Percentiles rank a stretch among this genome's conserved stretches.
These are phyloP conservation scores for Cadophora malorum DNA, from an alignment of 2,329 filamentous ascomycete species.

Conservation along the genomic window DNA sequence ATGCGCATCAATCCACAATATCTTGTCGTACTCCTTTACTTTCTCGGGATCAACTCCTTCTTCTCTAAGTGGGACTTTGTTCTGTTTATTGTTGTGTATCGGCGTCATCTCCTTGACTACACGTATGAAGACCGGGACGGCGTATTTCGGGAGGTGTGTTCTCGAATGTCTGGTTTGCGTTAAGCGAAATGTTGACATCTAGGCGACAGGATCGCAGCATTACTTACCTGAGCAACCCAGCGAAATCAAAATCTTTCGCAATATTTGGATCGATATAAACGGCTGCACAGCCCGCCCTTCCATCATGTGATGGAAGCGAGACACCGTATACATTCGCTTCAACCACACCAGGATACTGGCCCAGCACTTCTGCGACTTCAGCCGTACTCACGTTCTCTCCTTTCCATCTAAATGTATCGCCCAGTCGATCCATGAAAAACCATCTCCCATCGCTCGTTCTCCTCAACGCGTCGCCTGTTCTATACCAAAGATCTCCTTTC, in stretches of 20 bases:
- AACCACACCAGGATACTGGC: slow-evolving; percentile 61
- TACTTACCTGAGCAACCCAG: slow-evolving; percentile 63
- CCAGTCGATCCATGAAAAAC: slow-evolving; percentile 74
- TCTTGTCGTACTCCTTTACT: slow-evolving; percentile 49
- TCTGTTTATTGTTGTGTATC: slow-evolving; percentile 82
- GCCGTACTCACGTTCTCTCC: slow-evolving; percentile 71
- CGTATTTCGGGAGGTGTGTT: slow-evolving; percentile 71
- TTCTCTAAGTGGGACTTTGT: slow-evolving; percentile 72
- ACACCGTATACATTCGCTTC: slow-evolving; percentile 78
- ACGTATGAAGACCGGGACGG: slow-evolving; percentile 76
- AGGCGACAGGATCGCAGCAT: too few relatives aligned
- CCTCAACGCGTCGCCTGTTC: slow-evolving; percentile 70
- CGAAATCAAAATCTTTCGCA: slow-evolving; percentile 61
- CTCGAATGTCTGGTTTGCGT: too few relatives aligned
- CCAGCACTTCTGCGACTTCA: slow-evolving; percentile 70
- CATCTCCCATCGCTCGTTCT: slow-evolving; percentile 67
- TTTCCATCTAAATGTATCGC: slow-evolving; percentile 80
- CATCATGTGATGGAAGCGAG: slow-evolving; percentile 68
- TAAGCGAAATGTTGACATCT: too few relatives aligned
- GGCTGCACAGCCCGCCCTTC: slow-evolving; percentile 70
- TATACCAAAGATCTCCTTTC: slow-evolving; percentile 72
- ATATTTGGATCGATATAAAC: slow-evolving; percentile 61
- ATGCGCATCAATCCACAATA: slow-evolving; percentile 64
- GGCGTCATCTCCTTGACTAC: slow-evolving; percentile 63
- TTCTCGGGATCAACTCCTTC: slow-evolving; percentile 68